Conservation (phyloP, 2,329 filamentous ascomycete species). For the Didymella pomorum region DNA sequence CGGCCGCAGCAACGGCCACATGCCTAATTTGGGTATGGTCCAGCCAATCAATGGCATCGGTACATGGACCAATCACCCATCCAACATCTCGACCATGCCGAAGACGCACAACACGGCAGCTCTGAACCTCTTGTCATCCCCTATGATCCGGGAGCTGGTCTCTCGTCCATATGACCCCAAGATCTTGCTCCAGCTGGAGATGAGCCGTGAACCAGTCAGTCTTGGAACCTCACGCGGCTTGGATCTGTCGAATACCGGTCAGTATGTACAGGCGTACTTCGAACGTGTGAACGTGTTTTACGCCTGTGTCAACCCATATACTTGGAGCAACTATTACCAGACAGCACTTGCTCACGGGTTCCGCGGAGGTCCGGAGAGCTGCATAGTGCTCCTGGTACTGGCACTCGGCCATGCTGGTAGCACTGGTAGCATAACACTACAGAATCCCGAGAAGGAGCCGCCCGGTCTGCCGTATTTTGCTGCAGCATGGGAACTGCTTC, state of each 20-base stretch:
- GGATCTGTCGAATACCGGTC: constrained; percentile 75
- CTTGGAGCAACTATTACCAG: constrained; percentile 78
- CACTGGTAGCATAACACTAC: constrained; percentile 77
- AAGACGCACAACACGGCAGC: constrained; percentile 84
- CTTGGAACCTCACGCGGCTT: constrained; percentile 66
- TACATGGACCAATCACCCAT: constrained; percentile 70
- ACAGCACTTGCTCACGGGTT: constrained; percentile 79
- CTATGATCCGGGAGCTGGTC: constrained; percentile 79
- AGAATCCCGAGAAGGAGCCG: constrained; percentile 72
- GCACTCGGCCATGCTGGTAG: constrained; percentile 79
- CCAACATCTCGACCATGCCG: constrained; percentile 84
- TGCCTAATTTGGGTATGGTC: constrained; percentile 48
- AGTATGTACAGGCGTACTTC: constrained; percentile 82
- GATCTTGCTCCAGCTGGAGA: constrained; percentile 81
- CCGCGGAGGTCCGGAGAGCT: constrained; percentile 80
- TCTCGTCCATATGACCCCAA: constrained; percentile 80
- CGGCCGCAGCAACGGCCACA: constrained; percentile 48
- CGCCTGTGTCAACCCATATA: constrained; percentile 83
- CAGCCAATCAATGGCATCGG: constrained; percentile 66
- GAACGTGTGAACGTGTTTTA: constrained; percentile 85
- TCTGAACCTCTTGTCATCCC: constrained; percentile 80
- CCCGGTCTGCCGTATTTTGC: constrained; percentile 82
- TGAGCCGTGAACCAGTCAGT: constrained; percentile 78
- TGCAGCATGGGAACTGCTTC: constrained; percentile 79
- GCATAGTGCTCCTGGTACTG: constrained; percentile 79